These are phyloP conservation scores for Monosporascus sp. DNA, from an alignment of 2,329 filamentous ascomycete genomes.

Conservation along the genomic window DNA sequence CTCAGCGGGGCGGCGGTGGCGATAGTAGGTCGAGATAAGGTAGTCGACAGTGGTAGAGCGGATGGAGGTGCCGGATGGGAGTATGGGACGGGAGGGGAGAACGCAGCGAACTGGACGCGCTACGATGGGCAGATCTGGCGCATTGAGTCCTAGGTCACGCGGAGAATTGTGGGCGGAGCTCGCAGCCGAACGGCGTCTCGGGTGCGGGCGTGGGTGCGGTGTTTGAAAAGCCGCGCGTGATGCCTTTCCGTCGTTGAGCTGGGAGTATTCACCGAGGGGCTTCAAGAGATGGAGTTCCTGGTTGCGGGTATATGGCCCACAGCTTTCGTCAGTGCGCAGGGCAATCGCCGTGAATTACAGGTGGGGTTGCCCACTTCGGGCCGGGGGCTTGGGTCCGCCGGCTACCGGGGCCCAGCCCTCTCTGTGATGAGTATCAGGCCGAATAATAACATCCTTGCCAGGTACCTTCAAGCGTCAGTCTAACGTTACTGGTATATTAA, in stretches of 20 bases:
- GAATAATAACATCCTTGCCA: too few species aligned
- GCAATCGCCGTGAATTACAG: too few species aligned
- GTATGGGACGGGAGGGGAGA: slow-evolving; percentile 1
- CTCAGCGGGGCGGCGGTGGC: slow-evolving; percentile 16
- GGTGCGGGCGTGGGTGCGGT: not conserved
- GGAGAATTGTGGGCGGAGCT: not conserved
- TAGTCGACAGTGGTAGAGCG: not conserved
- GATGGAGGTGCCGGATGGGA: not conserved
- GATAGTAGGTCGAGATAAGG: slow-evolving; percentile 1
- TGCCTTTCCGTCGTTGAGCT: not conserved
- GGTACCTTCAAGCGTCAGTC: too few species aligned
- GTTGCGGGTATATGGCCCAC: too few species aligned
- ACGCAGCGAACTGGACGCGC: slow-evolving; percentile 16
- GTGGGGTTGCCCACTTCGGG: too few species aligned
- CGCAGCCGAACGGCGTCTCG: not conserved
- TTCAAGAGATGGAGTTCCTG: too few species aligned
- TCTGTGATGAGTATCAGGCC: too few species aligned
- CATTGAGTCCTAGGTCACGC: slow-evolving; percentile 13
- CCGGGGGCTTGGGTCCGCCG: too few species aligned
- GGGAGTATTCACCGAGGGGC: not conserved
- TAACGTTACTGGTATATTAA: too few species aligned
- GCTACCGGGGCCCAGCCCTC: too few species aligned
- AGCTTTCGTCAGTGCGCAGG: too few species aligned
- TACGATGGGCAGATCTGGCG: slow-evolving; percentile 17
- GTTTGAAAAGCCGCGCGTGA: not conserved